Evolutionary conservation across 1,139 yeast genomes (phyloP), one percentile per base, ranked within the genome.

Genomic region (Wickerhamiella pararugosa): DNA sequence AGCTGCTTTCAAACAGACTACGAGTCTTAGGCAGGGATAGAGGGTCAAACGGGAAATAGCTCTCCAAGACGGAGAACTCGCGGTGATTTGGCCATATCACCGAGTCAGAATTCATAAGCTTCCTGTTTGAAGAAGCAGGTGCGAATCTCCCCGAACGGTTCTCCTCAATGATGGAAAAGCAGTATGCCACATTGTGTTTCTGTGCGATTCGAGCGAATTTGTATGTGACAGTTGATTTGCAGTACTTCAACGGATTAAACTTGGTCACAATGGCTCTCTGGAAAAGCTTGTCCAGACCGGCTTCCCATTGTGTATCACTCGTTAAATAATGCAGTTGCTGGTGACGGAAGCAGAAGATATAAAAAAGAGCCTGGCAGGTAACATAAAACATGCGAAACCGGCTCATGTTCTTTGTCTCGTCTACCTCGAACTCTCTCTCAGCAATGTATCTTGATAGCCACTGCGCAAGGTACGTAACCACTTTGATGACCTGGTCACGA

Each of bases 31-130:
- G 81, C 49, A 90, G 69, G 41, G 81, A 75, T 49, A 90, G 63
- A 1, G 98, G 98, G 64, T 90, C 98, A 59, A 83, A 90, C 8
- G 98, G 98, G 62, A 90, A 90, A 59, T 84, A 90, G 9, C 92
- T 87, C 58, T 86, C 95, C 43, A 86, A 65, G 57, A 84, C 93
- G 51, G 82, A 72, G 57, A 83, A 84, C 55, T 86, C 95, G 57
- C 81, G 90, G 54, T 73, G 73, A 49, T 53, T 55, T n/a, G 54
- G 51, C 57, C 61, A 56, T 25, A 53, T 42, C 26, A 52, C 39
- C 37, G 45, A 25, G 39, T 39, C 38, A 39, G 34, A 27, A 25
- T 25, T 10, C 11, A 37, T 28, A 10, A 8, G 11, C 28, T 7
- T 4, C 29, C 5, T 1, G 11, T 25, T 15, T n/a, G 37, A 2